Base-by-base conservation (phyloP, 2,329 filamentous ascomycete genomes). In the Epichloe festucae region DNA sequence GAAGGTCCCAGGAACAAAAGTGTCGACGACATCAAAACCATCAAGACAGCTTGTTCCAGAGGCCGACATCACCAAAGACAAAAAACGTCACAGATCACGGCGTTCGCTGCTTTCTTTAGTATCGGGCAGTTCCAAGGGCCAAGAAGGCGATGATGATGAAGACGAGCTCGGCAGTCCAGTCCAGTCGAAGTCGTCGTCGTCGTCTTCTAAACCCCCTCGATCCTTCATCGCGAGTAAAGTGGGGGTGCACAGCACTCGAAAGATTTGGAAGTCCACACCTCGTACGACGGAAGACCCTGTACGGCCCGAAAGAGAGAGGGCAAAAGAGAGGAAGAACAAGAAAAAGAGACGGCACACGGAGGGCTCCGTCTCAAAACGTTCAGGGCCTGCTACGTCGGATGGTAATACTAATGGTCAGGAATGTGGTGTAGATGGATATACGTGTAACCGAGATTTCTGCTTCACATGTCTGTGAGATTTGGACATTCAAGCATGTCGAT, bases 401-500 rank as follows among this genome's bases (percentile, higher is more conserved):
- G 31, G 27, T 2, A 77, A 77, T 1, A 71, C 72, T 14, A 57
- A 70, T 56, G 67, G 38, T 15, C 41, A 74, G 49, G 67, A 67
- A 14, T 83, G 80, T 53, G 79, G 79, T 3, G 65, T 75, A 55
- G 71, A 73, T 56, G 79, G 75, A 12, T 82, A 76, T 60, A 66
- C 65, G 15, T 83, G 79, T 54, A 73, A 72, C 3, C 69, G 75
- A 50, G 73, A 78, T 54, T 82, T 82, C 64, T 83, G 80, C 63
- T 81, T 84, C 57, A 70, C 68, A 10, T 82, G 79, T 58, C 65
- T 78, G 53, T 54, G 15, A 44, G 23, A 35, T 21, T n/a, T n/a
- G 39, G 47, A 14, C 27, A 10, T 35, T 5, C 7, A 46, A 45
- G 12, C 19, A 31, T 21, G 35, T 38, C 34, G 31, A 31, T 31